Evolutionary conservation across 768 basidiomycete genomes (phyloP).

Genomic region (Rhizopogon vesiculosus): DNA sequence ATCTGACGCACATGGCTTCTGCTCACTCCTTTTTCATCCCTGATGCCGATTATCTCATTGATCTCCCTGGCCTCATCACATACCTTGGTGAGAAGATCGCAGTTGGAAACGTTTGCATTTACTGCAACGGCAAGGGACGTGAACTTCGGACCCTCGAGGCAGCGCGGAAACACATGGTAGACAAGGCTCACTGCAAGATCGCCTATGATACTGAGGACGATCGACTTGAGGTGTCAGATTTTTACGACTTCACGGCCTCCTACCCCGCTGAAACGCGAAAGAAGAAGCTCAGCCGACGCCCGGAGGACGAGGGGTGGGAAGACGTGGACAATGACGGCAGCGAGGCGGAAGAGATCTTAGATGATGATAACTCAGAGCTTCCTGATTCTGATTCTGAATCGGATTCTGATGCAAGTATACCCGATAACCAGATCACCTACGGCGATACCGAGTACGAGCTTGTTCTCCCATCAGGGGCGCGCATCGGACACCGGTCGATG

Average conservation of each 20-base stretch:
- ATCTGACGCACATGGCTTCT: slow-evolving; percentile 82
- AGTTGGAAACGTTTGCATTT: slow-evolving; percentile 90
- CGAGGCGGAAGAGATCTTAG: slow-evolving; percentile 24
- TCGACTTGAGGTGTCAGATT: slow-evolving; percentile 85
- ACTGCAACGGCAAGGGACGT: slow-evolving; percentile 76
- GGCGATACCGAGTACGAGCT: slow-evolving; percentile 85
- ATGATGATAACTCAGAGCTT: slow-evolving; percentile 38
- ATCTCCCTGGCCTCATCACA: slow-evolving; percentile 72
- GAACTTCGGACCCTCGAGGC: slow-evolving; percentile 85
- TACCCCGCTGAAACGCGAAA: slow-evolving; percentile 51
- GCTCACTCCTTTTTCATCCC: slow-evolving; percentile 95
- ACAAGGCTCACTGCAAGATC: slow-evolving; percentile 96
- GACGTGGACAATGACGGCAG: slow-evolving; percentile 24
- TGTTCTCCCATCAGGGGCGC: slow-evolving; percentile 86
- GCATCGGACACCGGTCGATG: slow-evolving; percentile 90
- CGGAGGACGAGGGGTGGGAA: slow-evolving; percentile 37
- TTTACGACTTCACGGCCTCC: slow-evolving; percentile 83
- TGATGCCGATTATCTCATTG: slow-evolving; percentile 85
- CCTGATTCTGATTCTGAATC: slow-evolving; percentile 25
- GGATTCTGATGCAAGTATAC: slow-evolving; percentile 36
- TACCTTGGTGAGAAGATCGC: slow-evolving; percentile 93
- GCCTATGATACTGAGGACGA: slow-evolving; percentile 81
- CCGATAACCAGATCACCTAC: slow-evolving; percentile 58
- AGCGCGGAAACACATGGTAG: slow-evolving; percentile 91
- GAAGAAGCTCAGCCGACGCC: slow-evolving; percentile 16